These are phyloP conservation scores for Komagataea norvegica DNA, from an alignment of 1,139 yeast species.

Conservation along the genomic window DNA sequence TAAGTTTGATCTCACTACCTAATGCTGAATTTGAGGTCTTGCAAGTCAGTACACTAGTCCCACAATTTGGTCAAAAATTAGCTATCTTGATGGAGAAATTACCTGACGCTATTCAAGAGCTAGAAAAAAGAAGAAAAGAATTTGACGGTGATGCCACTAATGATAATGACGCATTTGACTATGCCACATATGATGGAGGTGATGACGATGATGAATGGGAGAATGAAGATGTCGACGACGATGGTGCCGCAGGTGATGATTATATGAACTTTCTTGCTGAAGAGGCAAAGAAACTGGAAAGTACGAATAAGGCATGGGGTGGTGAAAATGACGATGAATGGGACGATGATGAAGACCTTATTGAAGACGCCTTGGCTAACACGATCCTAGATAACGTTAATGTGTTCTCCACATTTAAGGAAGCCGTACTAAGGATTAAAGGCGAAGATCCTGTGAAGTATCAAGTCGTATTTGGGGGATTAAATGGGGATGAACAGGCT, in stretches of 20 bases:
- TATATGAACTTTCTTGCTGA: slow-evolving; percentile 42
- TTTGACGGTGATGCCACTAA: slow-evolving; percentile 38
- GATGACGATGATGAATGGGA: slow-evolving; percentile 34
- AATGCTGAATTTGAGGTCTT: slow-evolving; percentile 27
- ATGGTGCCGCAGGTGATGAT: slow-evolving; percentile 35
- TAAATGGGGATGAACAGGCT: slow-evolving; percentile 33
- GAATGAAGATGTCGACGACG: slow-evolving; percentile 42
- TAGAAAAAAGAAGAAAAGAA: slow-evolving; percentile 61
- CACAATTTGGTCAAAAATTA: slow-evolving; percentile 43
- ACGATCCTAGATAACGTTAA: slow-evolving; percentile 74
- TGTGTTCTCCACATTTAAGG: slow-evolving; percentile 50
- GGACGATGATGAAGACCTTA: slow-evolving; percentile 37
- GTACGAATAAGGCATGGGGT: slow-evolving; percentile 36
- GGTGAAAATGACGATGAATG: slow-evolving; percentile 43
- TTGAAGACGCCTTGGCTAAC: slow-evolving; percentile 78
- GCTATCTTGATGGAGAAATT: slow-evolving; percentile 49
- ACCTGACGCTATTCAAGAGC: slow-evolving; percentile 64
- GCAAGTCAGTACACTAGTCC: slow-evolving; percentile 25
- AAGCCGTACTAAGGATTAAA: slow-evolving; percentile 29
- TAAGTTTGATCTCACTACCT: slow-evolving; percentile 42
- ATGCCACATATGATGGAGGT: slow-evolving; percentile 22
- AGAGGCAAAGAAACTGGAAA: slow-evolving; percentile 39
- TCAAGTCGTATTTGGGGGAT: slow-evolving; percentile 27
- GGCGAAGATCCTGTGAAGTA: slow-evolving; percentile 33
- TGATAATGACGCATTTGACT: slow-evolving; percentile 26